Conservation (phyloP, 371 early-diverging fungal species). For the Smittium mucronatum region DNA sequence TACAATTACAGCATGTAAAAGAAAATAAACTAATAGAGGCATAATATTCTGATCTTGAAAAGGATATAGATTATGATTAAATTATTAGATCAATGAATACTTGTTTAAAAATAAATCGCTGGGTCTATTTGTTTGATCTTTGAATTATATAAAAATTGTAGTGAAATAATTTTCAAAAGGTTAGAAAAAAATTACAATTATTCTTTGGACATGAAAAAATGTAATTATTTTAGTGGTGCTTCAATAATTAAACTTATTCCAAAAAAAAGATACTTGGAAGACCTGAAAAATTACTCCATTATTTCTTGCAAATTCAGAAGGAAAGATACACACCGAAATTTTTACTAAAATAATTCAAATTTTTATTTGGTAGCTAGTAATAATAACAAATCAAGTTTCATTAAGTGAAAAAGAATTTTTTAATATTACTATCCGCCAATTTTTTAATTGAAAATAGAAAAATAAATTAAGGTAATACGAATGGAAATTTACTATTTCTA, state of each 20-base stretch:
- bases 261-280: slow-evolving; percentile 13
- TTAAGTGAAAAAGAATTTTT: slow-evolving; percentile 4
- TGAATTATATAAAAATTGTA: slow-evolving; percentile 3
- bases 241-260: slow-evolving; percentile 6
- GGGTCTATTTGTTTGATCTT: background rate
- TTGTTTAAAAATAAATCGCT: background rate
- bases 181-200: background rate
- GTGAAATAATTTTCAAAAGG: background rate
- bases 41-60: background rate
- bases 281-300: slow-evolving; percentile 14
- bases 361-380: background rate
- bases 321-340: slow-evolving; percentile 12
- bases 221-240: slow-evolving; percentile 3
- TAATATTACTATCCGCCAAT: background rate
- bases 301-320: slow-evolving; percentile 13
- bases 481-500: slow-evolving; percentile 3
- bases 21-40: background rate
- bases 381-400: background rate
- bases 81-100: background rate
- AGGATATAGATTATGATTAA: background rate
- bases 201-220: background rate
- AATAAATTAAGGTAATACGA: background rate
- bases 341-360: slow-evolving; percentile 8
- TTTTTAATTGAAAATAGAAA: slow-evolving; percentile 3
- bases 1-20: background rate